Evolutionary conservation across 768 basidiomycete species (phyloP).

Genomic region (Suillus occidentalis): DNA sequence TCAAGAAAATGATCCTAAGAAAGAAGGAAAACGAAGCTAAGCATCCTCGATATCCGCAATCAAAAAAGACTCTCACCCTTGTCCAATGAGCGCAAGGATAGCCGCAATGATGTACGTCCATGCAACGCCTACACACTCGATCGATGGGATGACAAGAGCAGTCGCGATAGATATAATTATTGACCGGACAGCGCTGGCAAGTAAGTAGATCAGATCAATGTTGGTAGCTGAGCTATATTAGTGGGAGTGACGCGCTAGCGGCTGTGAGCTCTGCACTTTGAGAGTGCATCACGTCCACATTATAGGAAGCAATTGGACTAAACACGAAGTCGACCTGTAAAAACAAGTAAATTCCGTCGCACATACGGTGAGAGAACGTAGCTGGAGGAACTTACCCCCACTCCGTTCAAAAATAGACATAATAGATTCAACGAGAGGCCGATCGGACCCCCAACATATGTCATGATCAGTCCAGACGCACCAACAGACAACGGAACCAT

Average conservation of each 20-base stretch:
- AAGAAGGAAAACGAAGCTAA: not conserved
- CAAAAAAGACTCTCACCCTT: no score
- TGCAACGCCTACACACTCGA: slow-evolving; percentile 18
- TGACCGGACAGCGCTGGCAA: no score
- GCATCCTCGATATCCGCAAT: no score
- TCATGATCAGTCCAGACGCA: no score
- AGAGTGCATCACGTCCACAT: no score
- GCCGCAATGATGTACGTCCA: no score
- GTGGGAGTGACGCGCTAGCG: slow-evolving; percentile 42
- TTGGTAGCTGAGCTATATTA: not conserved
- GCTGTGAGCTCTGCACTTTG: slow-evolving; percentile 33
- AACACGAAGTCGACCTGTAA: no score
- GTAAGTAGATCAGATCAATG: not conserved
- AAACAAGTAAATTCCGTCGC: not conserved
- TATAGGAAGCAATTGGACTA: no score
- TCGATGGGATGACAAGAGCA: slow-evolving; percentile 49
- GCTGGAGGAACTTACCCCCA: slow-evolving; percentile 45
- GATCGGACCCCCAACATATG: no score
- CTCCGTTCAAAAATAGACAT: slow-evolving; percentile 56
- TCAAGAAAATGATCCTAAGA: slow-evolving; percentile 43
- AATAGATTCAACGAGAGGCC: slow-evolving; percentile 45
- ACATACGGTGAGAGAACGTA: not conserved
- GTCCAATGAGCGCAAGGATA: no score
- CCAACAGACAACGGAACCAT: no score
- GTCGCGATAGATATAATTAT: slow-evolving; percentile 32